Evolutionary conservation across 2,329 filamentous ascomycete genomes (phyloP).

Genomic region (Talaromyces verruculosus): DNA sequence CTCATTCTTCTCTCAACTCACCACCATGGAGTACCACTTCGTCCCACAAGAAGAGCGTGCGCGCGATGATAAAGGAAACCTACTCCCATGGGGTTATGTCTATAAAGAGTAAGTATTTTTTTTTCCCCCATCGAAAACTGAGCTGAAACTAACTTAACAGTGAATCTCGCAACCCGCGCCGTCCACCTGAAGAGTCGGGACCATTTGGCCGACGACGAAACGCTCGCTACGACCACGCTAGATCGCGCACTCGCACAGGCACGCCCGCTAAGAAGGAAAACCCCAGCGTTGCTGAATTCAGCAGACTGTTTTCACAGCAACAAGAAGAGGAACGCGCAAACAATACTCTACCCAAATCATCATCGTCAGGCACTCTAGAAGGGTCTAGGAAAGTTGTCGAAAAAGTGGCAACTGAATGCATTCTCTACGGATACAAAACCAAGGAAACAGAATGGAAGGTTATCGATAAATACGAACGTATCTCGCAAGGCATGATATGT

Average conservation of each 20-base stretch:
- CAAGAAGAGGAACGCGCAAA: constrained; percentile 44
- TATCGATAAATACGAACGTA: constrained; percentile 81
- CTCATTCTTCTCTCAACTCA: not conserved
- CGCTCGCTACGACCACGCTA: constrained; percentile 44
- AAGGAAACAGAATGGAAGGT: constrained; percentile 74
- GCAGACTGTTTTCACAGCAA: constrained; percentile 46
- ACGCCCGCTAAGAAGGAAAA: constrained; percentile 61
- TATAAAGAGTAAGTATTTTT: constrained; percentile 56
- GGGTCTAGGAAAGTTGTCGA: constrained; percentile 39
- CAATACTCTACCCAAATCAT: constrained; percentile 40
- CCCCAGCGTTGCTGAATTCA: constrained; percentile 50
- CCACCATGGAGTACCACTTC: constrained; percentile 62
- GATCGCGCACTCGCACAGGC: constrained; percentile 58
- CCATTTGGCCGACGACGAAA: constrained; percentile 59
- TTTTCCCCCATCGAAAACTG: not conserved
- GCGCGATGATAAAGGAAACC: constrained; percentile 58
- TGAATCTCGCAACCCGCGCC: constrained; percentile 51
- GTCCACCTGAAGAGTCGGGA: constrained; percentile 59
- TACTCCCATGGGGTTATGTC: constrained; percentile 63
- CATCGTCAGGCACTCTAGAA: constrained; percentile 44
- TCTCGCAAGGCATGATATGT: constrained; percentile 76
- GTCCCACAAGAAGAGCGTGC: constrained; percentile 64
- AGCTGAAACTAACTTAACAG: constrained; percentile 38
- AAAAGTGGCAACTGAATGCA: constrained; percentile 70
- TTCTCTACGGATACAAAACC: constrained; percentile 79